These are phyloP conservation scores for Hemerocallis citrina DNA, from an alignment of 106 monocot genomes.

Conservation along the genomic window DNA sequence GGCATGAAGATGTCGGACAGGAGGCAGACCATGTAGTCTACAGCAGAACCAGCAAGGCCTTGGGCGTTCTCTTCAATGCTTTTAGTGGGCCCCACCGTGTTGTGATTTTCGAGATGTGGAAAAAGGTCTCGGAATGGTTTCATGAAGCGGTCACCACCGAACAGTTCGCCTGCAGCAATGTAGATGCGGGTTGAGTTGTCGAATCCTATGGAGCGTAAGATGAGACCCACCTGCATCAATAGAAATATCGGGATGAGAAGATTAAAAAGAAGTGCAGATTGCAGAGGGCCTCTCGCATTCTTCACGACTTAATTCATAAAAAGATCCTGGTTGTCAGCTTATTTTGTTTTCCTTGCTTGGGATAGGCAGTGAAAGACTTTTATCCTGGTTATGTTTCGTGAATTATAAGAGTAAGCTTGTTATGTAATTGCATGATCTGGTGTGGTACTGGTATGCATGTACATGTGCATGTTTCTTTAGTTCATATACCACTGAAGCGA, in stretches of 20 bases:
- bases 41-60: constrained; percentile 79
- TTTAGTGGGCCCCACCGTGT: constrained; percentile 37
- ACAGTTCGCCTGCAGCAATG: constrained; percentile 85
- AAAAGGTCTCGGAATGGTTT: constrained; percentile 72
- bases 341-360: no score
- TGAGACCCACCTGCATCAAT: constrained; percentile 65
- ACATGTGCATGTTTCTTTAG: no score
- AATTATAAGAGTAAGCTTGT: no score
- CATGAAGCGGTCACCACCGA: constrained; percentile 96
- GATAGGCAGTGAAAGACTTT: no score
- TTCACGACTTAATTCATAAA: no score
- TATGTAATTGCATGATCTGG: no score
- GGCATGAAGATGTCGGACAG: constrained; percentile 96
- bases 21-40: constrained; percentile 99
- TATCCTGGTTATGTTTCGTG: no score
- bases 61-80: constrained; percentile 53
- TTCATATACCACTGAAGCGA: no score
- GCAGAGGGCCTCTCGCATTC: not conserved
- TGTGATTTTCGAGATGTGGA: constrained; percentile 84
- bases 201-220: constrained; percentile 79
- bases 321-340: no score
- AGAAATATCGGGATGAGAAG: not conserved
- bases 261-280: not conserved
- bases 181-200: constrained; percentile 79
- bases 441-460: no score